Percentiles rank a stretch among this genome's conserved stretches.
Evolutionary conservation across 768 basidiomycete species (phyloP).

Genomic region (Neoboletus brunneissimus): DNA sequence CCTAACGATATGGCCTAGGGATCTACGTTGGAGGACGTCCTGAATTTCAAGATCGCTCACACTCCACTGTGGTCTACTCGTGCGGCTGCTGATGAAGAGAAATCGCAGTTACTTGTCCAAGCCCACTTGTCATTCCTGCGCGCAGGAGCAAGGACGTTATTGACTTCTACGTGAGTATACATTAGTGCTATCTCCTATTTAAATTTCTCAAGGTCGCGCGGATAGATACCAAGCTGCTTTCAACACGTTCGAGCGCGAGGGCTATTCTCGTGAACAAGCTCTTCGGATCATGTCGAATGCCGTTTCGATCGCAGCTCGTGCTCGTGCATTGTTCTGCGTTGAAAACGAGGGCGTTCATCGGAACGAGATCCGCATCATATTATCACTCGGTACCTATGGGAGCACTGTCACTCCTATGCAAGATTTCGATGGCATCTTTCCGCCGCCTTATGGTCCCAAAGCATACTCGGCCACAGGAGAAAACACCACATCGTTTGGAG

Average conservation of each 20-base stretch:
- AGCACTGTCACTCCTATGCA: slow-evolving; percentile 62
- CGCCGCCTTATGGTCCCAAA: slow-evolving; percentile 69
- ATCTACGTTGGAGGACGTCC: slow-evolving; percentile 53
- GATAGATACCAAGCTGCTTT: slow-evolving; percentile 66
- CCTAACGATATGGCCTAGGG: slow-evolving; percentile 43
- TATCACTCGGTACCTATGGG: slow-evolving; percentile 76
- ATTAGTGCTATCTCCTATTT: neutral
- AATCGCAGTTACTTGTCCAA: slow-evolving; percentile 41
- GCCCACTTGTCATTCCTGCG: slow-evolving; percentile 62
- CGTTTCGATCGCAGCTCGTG: slow-evolving; percentile 50
- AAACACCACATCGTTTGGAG: slow-evolving; percentile 45
- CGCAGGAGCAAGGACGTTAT: slow-evolving; percentile 64
- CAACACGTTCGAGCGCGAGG: slow-evolving; percentile 50
- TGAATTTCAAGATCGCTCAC: slow-evolving; percentile 45
- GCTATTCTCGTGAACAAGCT: slow-evolving; percentile 44
- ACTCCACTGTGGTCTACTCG: slow-evolving; percentile 73
- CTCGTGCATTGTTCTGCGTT: slow-evolving; percentile 36
- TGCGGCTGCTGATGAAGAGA: slow-evolving; percentile 51
- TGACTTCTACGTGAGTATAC: slow-evolving; percentile 60
- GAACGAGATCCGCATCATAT: slow-evolving; percentile 46
- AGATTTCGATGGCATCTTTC: slow-evolving; percentile 75
- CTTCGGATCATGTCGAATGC: slow-evolving; percentile 49
- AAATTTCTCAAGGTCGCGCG: neutral
- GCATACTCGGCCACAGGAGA: slow-evolving; percentile 33
- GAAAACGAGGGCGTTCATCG: slow-evolving; percentile 16